phyloP scores from a whole-genome alignment of 1,284 basidiomycete species.

The Heterobasidion parviporum region DNA sequence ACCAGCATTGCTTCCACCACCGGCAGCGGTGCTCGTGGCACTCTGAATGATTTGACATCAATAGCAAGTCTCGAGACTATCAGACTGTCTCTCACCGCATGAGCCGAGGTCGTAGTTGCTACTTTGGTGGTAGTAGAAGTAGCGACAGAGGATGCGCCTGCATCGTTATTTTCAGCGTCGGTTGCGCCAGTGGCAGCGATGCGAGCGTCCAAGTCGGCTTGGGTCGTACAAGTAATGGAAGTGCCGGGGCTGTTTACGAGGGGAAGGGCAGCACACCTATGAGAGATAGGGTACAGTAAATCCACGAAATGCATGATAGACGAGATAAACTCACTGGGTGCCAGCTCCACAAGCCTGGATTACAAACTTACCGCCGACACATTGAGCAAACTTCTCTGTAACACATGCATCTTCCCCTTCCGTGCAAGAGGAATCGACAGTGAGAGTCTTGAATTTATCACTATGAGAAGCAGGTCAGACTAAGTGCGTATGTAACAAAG shows the following conservation, averaged over 20 bases:
- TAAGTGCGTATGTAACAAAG: neutral
- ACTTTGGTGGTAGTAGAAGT: constrained; percentile 3
- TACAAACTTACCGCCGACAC: constrained; percentile 39
- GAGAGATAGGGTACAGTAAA: neutral
- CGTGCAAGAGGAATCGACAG: constrained; percentile 32
- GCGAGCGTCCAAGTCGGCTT: constrained; percentile 27
- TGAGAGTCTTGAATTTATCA: constrained; percentile 36
- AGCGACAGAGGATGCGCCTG: neutral
- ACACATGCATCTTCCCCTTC: constrained; percentile 40
- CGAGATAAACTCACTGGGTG: constrained; percentile 19
- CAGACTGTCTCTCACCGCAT: too few species aligned
- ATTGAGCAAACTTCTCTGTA: constrained; percentile 37
- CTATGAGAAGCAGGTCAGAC: constrained; percentile 20
- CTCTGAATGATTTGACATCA: neutral
- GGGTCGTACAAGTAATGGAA: constrained; percentile 37
- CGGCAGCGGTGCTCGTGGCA: neutral
- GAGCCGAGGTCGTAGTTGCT: neutral
- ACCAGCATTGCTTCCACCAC: neutral
- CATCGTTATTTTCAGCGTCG: neutral
- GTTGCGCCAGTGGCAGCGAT: constrained; percentile 32
- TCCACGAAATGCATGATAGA: neutral
- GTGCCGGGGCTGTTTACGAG: constrained; percentile 35
- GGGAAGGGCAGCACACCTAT: constrained; percentile 48
- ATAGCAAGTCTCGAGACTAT: neutral
- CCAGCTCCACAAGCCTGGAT: constrained; percentile 31